A percentile compares a stretch with the other conserved stretches of the same genome.
phyloP scores from a whole-genome alignment of 306 rosid genomes.

The Quercus alba region DNA sequence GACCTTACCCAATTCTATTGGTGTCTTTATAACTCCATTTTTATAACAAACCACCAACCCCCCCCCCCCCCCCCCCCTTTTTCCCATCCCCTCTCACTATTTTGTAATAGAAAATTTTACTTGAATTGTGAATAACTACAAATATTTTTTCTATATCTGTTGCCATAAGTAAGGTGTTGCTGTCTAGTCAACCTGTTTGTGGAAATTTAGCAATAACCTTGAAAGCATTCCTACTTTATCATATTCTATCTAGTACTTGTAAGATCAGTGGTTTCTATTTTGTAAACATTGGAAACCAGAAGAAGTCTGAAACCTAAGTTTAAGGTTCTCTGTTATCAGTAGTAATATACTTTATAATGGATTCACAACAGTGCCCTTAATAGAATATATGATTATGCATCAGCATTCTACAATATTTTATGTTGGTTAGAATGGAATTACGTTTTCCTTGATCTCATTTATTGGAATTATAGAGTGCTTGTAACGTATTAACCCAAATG shows the following conservation, averaged over 20 bases:
- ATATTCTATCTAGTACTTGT: neutral
- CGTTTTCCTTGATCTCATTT: neutral
- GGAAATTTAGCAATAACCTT: neutral
- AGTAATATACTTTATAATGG: neutral
- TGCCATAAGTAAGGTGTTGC: neutral
- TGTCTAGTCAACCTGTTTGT: neutral
- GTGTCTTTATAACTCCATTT: no score
- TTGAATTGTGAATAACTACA: neutral
- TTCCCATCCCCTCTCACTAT: no score
- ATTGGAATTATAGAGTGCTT: slow-evolving; percentile 13
- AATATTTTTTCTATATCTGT: neutral
- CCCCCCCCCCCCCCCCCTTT: no score
- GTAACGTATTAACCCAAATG: slow-evolving; percentile 25
- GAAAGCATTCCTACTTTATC: neutral
- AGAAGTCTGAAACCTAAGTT: neutral
- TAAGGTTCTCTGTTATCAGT: neutral
- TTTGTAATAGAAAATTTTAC: neutral
- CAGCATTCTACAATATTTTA: neutral
- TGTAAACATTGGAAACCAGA: neutral
- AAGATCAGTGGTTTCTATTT: neutral
- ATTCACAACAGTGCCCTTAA: neutral
- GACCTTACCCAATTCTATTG: no score
- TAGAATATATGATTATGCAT: neutral
- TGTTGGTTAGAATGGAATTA: neutral
- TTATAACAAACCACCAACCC: no score